Base-by-base conservation (phyloP, 805 yeast genomes). In the Grigorovia yakushimaensis region DNA sequence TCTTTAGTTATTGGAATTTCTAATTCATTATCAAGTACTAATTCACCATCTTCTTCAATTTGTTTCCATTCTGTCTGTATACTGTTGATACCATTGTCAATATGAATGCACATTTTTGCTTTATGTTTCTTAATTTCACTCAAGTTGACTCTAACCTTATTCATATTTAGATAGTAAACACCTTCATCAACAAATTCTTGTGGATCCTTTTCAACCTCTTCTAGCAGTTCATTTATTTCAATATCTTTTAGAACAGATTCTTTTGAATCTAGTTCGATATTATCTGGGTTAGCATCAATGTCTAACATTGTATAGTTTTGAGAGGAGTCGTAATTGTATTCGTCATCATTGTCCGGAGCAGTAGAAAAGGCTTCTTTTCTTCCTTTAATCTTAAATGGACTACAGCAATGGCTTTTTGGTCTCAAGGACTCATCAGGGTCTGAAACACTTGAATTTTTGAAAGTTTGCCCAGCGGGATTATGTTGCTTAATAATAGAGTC, bases 41-140 rank as follows among this genome's bases (percentile, higher is more conserved):
- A 61, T 20, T 53, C 52, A 23, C 60, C 58, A 9, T 54, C 55
- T 3, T 56, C 55, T n/a, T 55, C 47, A 21, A 74, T 47, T 0
- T 56, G 51, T 42, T 64, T 54, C 62, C 74, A 71, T 8, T 80
- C 76, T 0, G 95, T 87, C 36, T 80, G 76, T 43, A 86, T 75
- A 49, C 86, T 76, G 59, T 88, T 94, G 37, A 79, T 78, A 5
- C 95, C 95, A 60, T 88, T 88, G 61, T 88, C 96, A 45, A 69
- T 57, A 5, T 78, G 74, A 18, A 80, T 53, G 45, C 74, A 71
- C 59, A 78, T 73, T 47, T 71, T 68, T 1, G 78, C 81, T 18
- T 73, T 64, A 43, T 73, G 74, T 7, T 62, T 60, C 19, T 54
- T 56, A 27, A 77, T 53, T 19, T 74, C 78, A 1, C 81, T 76